Conservation (phyloP, 2,329 filamentous ascomycete genomes). For the Claviceps sorghi region DNA sequence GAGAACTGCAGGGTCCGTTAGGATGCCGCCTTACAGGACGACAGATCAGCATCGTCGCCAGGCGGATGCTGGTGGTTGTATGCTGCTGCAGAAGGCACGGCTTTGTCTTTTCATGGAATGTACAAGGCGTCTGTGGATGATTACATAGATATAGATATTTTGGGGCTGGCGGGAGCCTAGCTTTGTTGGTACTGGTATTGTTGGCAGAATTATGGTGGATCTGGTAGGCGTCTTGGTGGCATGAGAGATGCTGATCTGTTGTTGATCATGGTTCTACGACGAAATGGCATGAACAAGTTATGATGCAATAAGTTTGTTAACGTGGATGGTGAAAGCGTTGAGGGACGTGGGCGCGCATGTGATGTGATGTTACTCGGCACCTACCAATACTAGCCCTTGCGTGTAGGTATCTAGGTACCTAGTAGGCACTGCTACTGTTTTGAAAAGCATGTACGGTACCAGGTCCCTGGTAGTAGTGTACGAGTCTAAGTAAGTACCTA, state of each 20-base stretch:
- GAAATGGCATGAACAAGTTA: conserved; percentile 17
- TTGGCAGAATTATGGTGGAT: conserved; percentile 10
- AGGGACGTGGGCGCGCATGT: not conserved
- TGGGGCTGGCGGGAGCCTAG: conserved; percentile 1
- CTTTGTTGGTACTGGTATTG: conserved; percentile 6
- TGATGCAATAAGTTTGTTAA: conserved; percentile 5
- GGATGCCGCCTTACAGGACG: not conserved
- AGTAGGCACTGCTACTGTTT: too few relatives aligned
- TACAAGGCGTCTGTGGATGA: conserved; percentile 4
- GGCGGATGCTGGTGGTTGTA: not conserved
- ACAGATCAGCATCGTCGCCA: not conserved
- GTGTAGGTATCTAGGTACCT: not conserved
- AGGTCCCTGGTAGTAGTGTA: too few relatives aligned
- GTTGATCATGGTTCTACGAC: conserved; percentile 17
- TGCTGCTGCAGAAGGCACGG: not conserved
- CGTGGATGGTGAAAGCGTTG: not conserved
- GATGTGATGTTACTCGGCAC: too few relatives aligned
- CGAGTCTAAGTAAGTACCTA: not conserved
- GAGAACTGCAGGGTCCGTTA: not conserved
- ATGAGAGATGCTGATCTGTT: conserved; percentile 12
- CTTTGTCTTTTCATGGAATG: conserved; percentile 7
- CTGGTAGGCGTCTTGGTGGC: conserved; percentile 9
- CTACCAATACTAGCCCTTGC: too few relatives aligned
- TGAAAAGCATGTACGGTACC: not conserved
- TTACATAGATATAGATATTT: conserved; percentile 10